Percentiles rank a stretch among this genome's conserved stretches.
phyloP scores from a whole-genome alignment of 768 basidiomycete species.

The Ramaria sp. region DNA sequence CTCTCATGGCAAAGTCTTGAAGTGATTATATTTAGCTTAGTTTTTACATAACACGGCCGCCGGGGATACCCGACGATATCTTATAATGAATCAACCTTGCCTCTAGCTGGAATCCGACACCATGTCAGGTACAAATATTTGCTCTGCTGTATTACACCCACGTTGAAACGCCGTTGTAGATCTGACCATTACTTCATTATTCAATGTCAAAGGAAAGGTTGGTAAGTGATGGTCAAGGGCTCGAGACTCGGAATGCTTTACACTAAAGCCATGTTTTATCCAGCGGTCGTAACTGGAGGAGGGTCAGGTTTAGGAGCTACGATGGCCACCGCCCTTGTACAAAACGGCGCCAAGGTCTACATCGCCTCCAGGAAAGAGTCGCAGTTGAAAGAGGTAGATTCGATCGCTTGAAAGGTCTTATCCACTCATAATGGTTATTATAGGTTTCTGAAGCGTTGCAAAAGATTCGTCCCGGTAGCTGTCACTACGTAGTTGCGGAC shows the following conservation, averaged over 20 bases:
- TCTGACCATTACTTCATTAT: slow-evolving; percentile 43
- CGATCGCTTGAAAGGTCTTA: neutral
- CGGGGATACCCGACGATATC: too few species aligned
- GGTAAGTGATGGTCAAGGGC: slow-evolving; percentile 27
- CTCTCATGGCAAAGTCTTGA: too few species aligned
- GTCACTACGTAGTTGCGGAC: slow-evolving; percentile 67
- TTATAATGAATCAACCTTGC: too few species aligned
- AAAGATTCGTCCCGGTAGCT: slow-evolving; percentile 45
- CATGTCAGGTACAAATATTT: neutral
- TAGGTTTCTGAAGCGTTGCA: slow-evolving; percentile 52
- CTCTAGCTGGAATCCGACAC: neutral
- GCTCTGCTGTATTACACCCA: neutral
- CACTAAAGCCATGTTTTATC: neutral
- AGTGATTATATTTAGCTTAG: too few species aligned
- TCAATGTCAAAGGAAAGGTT: slow-evolving; percentile 60
- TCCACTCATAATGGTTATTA: neutral
- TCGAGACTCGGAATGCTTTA: too few species aligned
- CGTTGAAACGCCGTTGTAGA: slow-evolving; percentile 26
- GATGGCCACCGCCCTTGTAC: slow-evolving; percentile 73
- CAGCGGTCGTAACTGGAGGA: slow-evolving; percentile 76
- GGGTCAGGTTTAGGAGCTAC: slow-evolving; percentile 77
- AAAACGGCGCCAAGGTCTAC: slow-evolving; percentile 84
- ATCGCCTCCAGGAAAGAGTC: slow-evolving; percentile 79
- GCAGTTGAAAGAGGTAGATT: slow-evolving; percentile 59
- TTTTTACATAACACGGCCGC: too few species aligned